Conservation (phyloP, 176 grass and related monocot genomes). For the Phoenix roebelenii region DNA sequence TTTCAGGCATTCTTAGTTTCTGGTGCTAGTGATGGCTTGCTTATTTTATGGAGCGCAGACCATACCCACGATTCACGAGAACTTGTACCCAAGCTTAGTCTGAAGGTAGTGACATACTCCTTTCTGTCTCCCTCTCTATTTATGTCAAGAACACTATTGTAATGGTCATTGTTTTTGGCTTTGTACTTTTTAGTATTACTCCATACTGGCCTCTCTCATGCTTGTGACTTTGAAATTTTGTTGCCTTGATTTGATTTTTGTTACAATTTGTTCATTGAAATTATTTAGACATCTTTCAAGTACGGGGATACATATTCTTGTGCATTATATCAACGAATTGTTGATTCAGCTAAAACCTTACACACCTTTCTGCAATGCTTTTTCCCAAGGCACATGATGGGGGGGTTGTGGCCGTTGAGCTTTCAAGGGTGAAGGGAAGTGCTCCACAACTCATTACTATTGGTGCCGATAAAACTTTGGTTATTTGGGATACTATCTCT, state of each 20-base stretch:
- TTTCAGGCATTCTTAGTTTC: slow-evolving; percentile 88
- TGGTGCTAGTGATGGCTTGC: slow-evolving; percentile 85
- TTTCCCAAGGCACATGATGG: slow-evolving; percentile 78
- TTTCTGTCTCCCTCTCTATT: neutral
- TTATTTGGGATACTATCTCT: slow-evolving; percentile 95
- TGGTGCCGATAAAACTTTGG: slow-evolving; percentile 96
- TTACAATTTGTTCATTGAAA: too few species aligned
- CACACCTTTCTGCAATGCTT: too few species aligned
- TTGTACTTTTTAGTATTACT: too few species aligned
- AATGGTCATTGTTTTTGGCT: too few species aligned
- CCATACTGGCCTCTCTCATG: too few species aligned
- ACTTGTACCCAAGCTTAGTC: slow-evolving; percentile 91
- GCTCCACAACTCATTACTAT: slow-evolving; percentile 97
- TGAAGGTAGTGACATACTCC: slow-evolving; percentile 47
- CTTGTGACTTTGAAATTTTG: too few species aligned
- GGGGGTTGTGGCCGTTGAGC: slow-evolving; percentile 90
- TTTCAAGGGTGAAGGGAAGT: slow-evolving; percentile 91
- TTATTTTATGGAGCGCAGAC: slow-evolving; percentile 94
- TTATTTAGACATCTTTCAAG: too few species aligned
- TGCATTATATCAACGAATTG: too few species aligned
- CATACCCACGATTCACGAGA: slow-evolving; percentile 90
- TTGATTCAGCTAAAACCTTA: too few species aligned
- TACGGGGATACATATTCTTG: too few species aligned
- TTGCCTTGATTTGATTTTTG: too few species aligned
- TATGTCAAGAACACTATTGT: neutral